Conservation (phyloP, 108 stramenopile species). For the Pseudonitzschia pungens region DNA sequence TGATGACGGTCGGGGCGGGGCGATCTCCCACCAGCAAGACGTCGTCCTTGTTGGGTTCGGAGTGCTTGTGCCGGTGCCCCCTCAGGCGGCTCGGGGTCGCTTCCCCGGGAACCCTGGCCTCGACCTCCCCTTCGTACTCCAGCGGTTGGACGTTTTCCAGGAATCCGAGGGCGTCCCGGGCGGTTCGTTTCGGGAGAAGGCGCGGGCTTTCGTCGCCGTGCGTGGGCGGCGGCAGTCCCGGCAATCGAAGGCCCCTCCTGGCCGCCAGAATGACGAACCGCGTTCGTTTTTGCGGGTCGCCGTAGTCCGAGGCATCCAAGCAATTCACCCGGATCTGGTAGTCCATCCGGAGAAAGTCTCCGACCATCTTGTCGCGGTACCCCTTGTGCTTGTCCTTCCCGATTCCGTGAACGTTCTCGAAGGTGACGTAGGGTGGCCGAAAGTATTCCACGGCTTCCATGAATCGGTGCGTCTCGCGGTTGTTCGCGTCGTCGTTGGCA, state of each 20-base stretch:
- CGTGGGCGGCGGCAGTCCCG: slow-evolving; percentile 40
- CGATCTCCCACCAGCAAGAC: slow-evolving; percentile 19
- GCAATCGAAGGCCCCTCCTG: slow-evolving; percentile 34
- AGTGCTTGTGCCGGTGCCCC: slow-evolving; percentile 19
- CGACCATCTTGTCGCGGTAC: slow-evolving; percentile 39
- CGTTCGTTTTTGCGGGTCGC: slow-evolving; percentile 57
- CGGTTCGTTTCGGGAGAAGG: slow-evolving; percentile 33
- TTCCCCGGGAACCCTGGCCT: no score
- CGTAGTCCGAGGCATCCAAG: slow-evolving; percentile 34
- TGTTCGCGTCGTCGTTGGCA: slow-evolving; percentile 46
- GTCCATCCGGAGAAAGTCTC: slow-evolving; percentile 28
- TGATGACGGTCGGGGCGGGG: slow-evolving; percentile 48
- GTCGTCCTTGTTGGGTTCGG: slow-evolving; percentile 4
- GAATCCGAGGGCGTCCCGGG: slow-evolving; percentile 42
- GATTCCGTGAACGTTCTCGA: slow-evolving; percentile 60
- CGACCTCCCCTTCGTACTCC: slow-evolving; percentile 19
- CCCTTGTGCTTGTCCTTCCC: slow-evolving; percentile 10
- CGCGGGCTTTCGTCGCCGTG: slow-evolving; percentile 32
- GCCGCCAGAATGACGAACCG: slow-evolving; percentile 45
- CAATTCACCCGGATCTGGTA: slow-evolving; percentile 52
- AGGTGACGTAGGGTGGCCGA: slow-evolving; percentile 38
- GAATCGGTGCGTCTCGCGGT: slow-evolving; percentile 40
- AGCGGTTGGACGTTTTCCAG: slow-evolving; percentile 37
- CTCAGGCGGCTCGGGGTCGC: slow-evolving; percentile 14
- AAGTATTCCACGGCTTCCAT: slow-evolving; percentile 42